Evolutionary conservation across 192 early-diverging fungal genomes (phyloP).

Genomic region (Dissophora ornata): DNA sequence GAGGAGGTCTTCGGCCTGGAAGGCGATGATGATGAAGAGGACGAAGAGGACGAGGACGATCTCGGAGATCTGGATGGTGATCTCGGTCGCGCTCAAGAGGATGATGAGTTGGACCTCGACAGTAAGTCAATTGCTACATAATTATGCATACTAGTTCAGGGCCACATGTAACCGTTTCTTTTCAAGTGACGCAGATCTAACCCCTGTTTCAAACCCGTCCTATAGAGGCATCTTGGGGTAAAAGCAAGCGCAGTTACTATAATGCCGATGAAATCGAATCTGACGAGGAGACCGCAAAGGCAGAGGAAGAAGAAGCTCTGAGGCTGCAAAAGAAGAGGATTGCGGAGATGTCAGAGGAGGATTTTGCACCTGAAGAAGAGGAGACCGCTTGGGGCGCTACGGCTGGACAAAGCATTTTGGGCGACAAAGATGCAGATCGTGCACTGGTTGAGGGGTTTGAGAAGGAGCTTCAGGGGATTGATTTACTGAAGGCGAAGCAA

Average conservation of each 20-base stretch:
- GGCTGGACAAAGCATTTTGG: constrained; percentile 33
- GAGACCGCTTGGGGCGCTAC: constrained; percentile 61
- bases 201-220: constrained; percentile 3
- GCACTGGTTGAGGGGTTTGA: constrained; percentile 61
- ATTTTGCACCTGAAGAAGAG: constrained; percentile 89
- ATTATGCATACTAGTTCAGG: too few species aligned
- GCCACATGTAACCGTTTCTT: neutral
- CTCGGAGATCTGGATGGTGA: constrained; percentile 39
- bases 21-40: constrained; percentile 58
- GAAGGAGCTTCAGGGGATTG: constrained; percentile 62
- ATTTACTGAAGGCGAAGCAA: constrained; percentile 54
- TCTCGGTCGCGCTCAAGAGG: constrained; percentile 35
- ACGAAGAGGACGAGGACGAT: constrained; percentile 59
- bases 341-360: constrained; percentile 83
- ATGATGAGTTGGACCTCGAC: constrained; percentile 52
- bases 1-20: constrained; percentile 84
- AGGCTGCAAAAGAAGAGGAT: constrained; percentile 85
- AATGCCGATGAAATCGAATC: constrained; percentile 82
- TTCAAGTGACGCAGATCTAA: too few species aligned
- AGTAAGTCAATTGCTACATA: constrained; percentile 27
- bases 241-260: constrained; percentile 81
- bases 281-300: constrained; percentile 82
- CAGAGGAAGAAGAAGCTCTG: constrained; percentile 90
- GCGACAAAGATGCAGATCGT: constrained; percentile 61
- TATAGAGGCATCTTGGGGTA: constrained; percentile 84